Percentiles rank a stretch among this genome's conserved stretches.
These are phyloP conservation scores for Protomyces lactucae-debilis DNA, from an alignment of 1,139 yeast species.

Conservation along the genomic window DNA sequence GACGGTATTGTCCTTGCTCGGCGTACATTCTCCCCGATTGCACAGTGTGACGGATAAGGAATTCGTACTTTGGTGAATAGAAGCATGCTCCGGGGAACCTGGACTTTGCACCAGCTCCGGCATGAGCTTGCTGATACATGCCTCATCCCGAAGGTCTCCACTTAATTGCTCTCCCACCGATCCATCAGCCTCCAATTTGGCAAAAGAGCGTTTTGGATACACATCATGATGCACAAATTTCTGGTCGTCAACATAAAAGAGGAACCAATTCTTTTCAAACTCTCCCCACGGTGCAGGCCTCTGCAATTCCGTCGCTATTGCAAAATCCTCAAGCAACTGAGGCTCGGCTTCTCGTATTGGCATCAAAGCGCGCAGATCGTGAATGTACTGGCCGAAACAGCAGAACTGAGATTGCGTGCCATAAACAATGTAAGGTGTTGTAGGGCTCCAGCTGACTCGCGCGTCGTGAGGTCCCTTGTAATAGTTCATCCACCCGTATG, in stretches of 20 bases:
- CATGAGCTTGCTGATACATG: background rate
- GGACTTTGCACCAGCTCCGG: constrained; percentile 1
- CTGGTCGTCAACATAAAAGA: constrained; percentile 10
- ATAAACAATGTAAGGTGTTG: constrained; percentile 1
- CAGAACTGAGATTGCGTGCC: constrained; percentile 11
- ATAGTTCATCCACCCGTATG: background rate
- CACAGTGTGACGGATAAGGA: constrained; percentile 19
- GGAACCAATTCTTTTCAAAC: constrained; percentile 18
- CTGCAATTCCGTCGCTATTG: constrained; percentile 7
- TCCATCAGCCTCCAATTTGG: constrained; percentile 12
- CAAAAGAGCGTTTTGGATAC: constrained; percentile 7
- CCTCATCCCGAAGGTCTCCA: constrained; percentile 1
- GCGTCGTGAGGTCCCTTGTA: constrained; percentile 24
- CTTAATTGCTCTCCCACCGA: constrained; percentile 10
- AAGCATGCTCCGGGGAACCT: background rate
- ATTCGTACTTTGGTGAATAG: constrained; percentile 19
- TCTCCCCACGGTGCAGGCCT: constrained; percentile 10
- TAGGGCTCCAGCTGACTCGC: constrained; percentile 14
- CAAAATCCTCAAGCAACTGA: background rate
- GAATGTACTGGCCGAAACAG: constrained; percentile 19
- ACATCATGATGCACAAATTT: constrained; percentile 14
- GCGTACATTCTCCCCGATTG: constrained; percentile 8
- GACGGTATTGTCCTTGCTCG: constrained; percentile 9
- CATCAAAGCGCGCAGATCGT: constrained; percentile 3
- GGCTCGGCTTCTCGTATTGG: background rate